Evolutionary conservation across 164 flowering plant genomes (phyloP), one percentile per base, ranked within the genome.

Genomic region (Tinospora cordifolia): DNA sequence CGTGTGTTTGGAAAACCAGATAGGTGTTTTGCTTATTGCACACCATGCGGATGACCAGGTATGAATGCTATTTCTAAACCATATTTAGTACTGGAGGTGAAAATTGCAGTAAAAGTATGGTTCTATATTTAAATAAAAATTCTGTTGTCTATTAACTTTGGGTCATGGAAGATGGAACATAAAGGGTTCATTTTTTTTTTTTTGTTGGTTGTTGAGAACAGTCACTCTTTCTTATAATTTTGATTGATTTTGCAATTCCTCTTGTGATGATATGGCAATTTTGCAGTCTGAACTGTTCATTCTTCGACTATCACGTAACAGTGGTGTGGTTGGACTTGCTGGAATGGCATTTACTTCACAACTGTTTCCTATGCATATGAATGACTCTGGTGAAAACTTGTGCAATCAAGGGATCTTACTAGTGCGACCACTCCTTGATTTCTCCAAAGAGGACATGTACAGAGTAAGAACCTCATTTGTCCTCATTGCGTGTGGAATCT

Each of bases 41-140:
- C 98, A 93, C 78, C 98, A 93, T 77, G 92, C 92, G 19, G 98
- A 93, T 86, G 97, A 91, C 76, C 98, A 93, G 98, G 98, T 93
- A 63, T 69, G 58, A 65, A 19, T 49, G 10, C n/a, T 38, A 13
- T 60, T 39, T 49, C 41, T 62, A 38, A n/a, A 36, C 4, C 41
- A 51, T 25, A 0, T 62, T 47, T 13, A 8, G 10, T 24, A 66
- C 13, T 51, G 59, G n/a, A 22, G 1, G 21, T 51, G 8, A 19
- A 51, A 51, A 6, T 51, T 51, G n/a, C 19, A 6, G n/a, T 51
- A n/a, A 51, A 17, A n/a, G 17, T 51, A 51, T 51, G 59, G 59
- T 2, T 8, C n/a, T 51, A 51, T 51, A 51, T 51, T n/a, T 51
- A 51, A n/a, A 51, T 41, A 51, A 17, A 51, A 51, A 51, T 51